These are phyloP conservation scores for Guillardia theta DNA, from an alignment of 78 protist genomes.

Conservation along the genomic window DNA sequence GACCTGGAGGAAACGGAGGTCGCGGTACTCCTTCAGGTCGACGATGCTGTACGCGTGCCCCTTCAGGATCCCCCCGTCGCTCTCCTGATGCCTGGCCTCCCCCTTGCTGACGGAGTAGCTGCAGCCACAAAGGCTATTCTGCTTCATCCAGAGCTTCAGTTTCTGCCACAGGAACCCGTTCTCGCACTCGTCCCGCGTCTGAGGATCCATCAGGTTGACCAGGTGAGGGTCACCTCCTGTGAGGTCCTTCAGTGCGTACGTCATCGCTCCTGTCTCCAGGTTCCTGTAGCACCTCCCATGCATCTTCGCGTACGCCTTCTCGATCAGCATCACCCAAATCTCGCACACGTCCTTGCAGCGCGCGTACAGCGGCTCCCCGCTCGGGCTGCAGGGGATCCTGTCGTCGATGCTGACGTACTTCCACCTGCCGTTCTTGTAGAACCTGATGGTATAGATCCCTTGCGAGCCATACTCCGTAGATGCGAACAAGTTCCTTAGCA, in stretches of 20 bases:
- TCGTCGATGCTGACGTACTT: conserved; percentile 1
- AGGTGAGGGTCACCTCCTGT: conserved; percentile 2
- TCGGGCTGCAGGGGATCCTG: background rate
- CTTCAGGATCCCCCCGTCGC: background rate
- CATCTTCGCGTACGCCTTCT: conserved; percentile 3
- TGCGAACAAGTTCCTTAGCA: background rate
- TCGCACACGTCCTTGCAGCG: background rate
- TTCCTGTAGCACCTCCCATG: background rate
- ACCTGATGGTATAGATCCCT: conserved; percentile 18
- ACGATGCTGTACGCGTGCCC: conserved; percentile 20
- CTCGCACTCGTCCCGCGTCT: background rate
- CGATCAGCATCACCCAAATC: background rate
- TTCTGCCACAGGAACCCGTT: conserved; percentile 35
- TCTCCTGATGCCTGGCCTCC: too few species aligned
- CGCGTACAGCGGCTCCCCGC: background rate
- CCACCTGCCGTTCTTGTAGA: background rate
- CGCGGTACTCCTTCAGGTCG: background rate
- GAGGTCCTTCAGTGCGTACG: background rate
- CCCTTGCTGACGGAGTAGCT: background rate
- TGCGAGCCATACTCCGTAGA: background rate
- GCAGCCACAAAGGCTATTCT: background rate
- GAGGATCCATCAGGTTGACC: background rate
- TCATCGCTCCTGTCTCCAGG: background rate
- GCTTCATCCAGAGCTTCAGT: background rate
- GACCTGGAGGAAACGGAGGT: background rate